These are phyloP conservation scores for Maudiozyma bulderi DNA, from an alignment of 805 yeast genomes.

Conservation along the genomic window DNA sequence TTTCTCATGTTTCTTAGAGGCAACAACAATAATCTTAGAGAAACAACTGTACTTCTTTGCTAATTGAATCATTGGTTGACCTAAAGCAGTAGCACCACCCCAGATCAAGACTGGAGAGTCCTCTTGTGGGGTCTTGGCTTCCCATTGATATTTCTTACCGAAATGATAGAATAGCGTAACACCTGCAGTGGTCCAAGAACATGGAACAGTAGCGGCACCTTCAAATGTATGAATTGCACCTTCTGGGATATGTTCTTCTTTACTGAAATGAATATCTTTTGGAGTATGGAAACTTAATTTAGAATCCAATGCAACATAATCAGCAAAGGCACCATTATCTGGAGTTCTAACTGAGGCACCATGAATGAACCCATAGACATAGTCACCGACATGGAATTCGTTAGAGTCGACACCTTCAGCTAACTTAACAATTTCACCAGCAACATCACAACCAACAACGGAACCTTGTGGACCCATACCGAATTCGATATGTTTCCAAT, in stretches of 20 bases:
- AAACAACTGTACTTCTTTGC: constrained; percentile 40
- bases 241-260: constrained; percentile 23
- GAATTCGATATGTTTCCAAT: constrained; percentile 49
- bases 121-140: constrained; percentile 18
- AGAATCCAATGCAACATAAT: constrained; percentile 32
- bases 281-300: constrained; percentile 15
- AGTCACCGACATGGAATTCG: constrained; percentile 41
- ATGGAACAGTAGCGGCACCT: constrained; percentile 53
- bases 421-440: constrained; percentile 48
- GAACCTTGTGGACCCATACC: constrained; percentile 36
- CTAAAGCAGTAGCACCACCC: constrained; percentile 66
- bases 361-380: constrained; percentile 43
- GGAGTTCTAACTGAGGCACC: constrained; percentile 40
- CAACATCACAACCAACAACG: constrained; percentile 50
- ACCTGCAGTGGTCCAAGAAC: constrained; percentile 44
- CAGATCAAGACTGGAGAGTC: constrained; percentile 41
- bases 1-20: constrained; percentile 39
- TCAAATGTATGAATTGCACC: constrained; percentile 43
- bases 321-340: constrained; percentile 50
- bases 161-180: constrained; percentile 31
- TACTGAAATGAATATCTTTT: constrained; percentile 9
- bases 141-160: constrained; percentile 20
- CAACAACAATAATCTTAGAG: constrained; percentile 38
- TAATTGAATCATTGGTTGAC: constrained; percentile 48
- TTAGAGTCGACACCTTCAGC: constrained; percentile 33